phyloP scores from a whole-genome alignment of 1,284 basidiomycete species.

The Leucoagaricus sp. region DNA sequence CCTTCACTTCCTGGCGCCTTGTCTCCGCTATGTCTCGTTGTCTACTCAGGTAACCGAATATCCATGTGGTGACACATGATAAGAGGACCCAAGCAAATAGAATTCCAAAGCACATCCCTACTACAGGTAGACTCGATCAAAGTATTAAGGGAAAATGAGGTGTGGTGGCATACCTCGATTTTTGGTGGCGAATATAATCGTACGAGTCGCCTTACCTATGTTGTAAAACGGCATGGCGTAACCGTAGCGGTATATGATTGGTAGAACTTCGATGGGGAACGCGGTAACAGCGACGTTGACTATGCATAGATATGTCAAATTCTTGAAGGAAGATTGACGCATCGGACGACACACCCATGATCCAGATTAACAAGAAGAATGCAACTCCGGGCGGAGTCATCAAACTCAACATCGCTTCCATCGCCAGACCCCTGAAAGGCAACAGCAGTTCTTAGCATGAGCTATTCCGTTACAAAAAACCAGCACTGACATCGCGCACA shows the following conservation, averaged over 20 bases:
- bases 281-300: conserved; percentile 68
- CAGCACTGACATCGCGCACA: conserved; percentile 42
- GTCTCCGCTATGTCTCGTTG: neutral
- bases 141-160: neutral
- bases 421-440: conserved; percentile 27
- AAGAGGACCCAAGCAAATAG: neutral
- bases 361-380: conserved; percentile 66
- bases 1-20: neutral
- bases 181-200: conserved; percentile 69
- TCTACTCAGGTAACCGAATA: neutral
- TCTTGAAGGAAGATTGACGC: too few species aligned
- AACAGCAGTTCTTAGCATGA: neutral
- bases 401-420: conserved; percentile 63
- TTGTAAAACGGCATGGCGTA: conserved; percentile 78
- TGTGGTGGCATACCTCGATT: conserved; percentile 47
- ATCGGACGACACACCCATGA: conserved; percentile 50
- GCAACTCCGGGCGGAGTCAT: conserved; percentile 54
- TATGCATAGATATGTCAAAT: conserved; percentile 23
- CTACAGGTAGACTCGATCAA: neutral
- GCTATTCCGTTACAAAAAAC: neutral
- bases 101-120: neutral
- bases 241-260: conserved; percentile 64
- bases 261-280: conserved; percentile 70
- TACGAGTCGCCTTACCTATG: conserved; percentile 56
- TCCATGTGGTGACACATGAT: neutral